phyloP scores from a whole-genome alignment of 768 basidiomycete genomes.

The Fibroporia radiculosa region DNA sequence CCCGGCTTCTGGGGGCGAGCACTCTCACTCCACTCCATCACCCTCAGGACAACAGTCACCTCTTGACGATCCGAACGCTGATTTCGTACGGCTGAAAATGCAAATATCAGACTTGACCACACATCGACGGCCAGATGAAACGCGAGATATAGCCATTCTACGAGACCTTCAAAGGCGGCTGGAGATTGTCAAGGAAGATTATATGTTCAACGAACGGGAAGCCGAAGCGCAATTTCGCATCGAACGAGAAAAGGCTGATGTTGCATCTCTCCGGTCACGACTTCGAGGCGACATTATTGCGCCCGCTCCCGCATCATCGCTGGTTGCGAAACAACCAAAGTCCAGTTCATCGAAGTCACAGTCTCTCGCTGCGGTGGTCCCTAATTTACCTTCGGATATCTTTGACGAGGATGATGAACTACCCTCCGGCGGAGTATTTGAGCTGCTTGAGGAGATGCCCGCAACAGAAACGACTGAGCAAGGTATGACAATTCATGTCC shows the following conservation, averaged over 20 bases:
- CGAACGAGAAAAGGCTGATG: slow-evolving; percentile 45
- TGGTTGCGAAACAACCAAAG: background rate
- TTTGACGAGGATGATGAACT: slow-evolving; percentile 48
- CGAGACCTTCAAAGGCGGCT: slow-evolving; percentile 39
- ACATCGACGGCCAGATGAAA: slow-evolving; percentile 20
- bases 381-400: slow-evolving; percentile 27
- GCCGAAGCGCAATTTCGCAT: slow-evolving; percentile 50
- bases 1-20: background rate
- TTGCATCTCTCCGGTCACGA: slow-evolving; percentile 33
- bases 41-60: slow-evolving; percentile 11
- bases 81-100: slow-evolving; percentile 59
- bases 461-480: slow-evolving; percentile 44
- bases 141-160: slow-evolving; percentile 22
- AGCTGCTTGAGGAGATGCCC: slow-evolving; percentile 61
- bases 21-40: background rate
- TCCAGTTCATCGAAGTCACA: background rate
- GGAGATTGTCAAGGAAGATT: slow-evolving; percentile 41
- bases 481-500: slow-evolving; percentile 45
- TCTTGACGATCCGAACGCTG: slow-evolving; percentile 42
- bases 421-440: slow-evolving; percentile 53
- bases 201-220: slow-evolving; percentile 64
- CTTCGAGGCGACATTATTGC: slow-evolving; percentile 25
- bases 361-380: slow-evolving; percentile 7
- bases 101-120: slow-evolving; percentile 41
- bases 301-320: background rate